These are phyloP conservation scores for Botrytis byssoidea DNA, from an alignment of 2,329 filamentous ascomycete species.

Conservation along the genomic window DNA sequence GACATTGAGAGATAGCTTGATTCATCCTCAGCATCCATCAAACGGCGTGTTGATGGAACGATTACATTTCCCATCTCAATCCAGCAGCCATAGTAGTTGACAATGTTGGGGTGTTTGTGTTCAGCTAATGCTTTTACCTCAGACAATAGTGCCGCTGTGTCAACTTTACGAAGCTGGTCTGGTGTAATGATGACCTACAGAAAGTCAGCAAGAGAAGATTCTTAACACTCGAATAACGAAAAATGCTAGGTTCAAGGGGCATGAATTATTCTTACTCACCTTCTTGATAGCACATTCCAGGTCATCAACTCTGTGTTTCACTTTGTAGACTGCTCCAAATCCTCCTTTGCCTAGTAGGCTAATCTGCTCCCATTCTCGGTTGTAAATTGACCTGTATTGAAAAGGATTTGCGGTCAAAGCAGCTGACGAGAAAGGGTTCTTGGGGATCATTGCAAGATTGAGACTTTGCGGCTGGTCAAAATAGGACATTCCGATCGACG, in stretches of 20 bases:
- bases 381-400: slow-evolving; percentile 14
- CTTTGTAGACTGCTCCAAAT: slow-evolving; percentile 63
- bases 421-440: slow-evolving; percentile 21
- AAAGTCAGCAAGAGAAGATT: not conserved
- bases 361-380: slow-evolving; percentile 43
- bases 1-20: slow-evolving; percentile 6
- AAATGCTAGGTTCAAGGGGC: not conserved
- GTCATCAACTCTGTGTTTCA: slow-evolving; percentile 59
- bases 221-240: not conserved
- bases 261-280: not conserved
- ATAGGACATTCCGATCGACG: slow-evolving; percentile 15
- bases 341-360: slow-evolving; percentile 61
- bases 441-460: not conserved
- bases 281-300: slow-evolving; percentile 65
- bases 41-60: slow-evolving; percentile 32
- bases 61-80: slow-evolving; percentile 46
- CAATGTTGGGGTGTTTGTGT: slow-evolving; percentile 64
- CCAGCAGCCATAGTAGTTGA: slow-evolving; percentile 66
- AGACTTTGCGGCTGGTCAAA: slow-evolving; percentile 16
- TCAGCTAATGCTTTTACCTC: slow-evolving; percentile 62
- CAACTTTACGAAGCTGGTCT: slow-evolving; percentile 22
- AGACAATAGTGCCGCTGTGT: slow-evolving; percentile 21
- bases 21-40: slow-evolving; percentile 5
- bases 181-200: slow-evolving; percentile 51
- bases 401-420: slow-evolving; percentile 17